Evolutionary conservation across 1,139 yeast species (phyloP).

Genomic region (Magnusiomyces tetraspermus): DNA sequence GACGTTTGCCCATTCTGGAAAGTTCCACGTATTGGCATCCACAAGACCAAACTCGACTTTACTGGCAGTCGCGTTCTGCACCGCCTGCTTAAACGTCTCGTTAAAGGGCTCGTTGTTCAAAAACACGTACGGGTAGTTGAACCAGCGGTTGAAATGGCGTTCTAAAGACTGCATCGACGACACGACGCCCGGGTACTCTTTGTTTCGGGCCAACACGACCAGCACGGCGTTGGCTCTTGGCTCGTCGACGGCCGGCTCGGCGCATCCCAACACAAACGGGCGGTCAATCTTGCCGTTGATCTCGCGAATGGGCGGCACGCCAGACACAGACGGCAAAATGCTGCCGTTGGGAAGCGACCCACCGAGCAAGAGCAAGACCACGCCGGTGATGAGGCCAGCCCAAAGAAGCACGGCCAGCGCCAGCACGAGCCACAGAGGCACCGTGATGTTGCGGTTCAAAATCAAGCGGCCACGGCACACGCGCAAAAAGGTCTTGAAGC

Average conservation of each 20-base stretch:
- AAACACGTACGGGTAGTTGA: constrained; percentile 80
- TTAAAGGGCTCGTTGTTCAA: constrained; percentile 69
- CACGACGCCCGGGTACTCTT: constrained; percentile 60
- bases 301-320: constrained; percentile 12
- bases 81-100: constrained; percentile 47
- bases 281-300: constrained; percentile 11
- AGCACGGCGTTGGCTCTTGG: constrained; percentile 65
- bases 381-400: background rate
- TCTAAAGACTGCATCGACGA: constrained; percentile 65
- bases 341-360: background rate
- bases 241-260: constrained; percentile 26
- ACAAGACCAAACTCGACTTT: constrained; percentile 57
- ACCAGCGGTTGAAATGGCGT: constrained; percentile 85
- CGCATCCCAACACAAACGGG: constrained; percentile 28
- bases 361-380: background rate
- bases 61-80: constrained; percentile 44
- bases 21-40: constrained; percentile 48
- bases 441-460: constrained; percentile 11
- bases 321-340: constrained; percentile 8
- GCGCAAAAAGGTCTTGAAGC: background rate
- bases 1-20: constrained; percentile 35
- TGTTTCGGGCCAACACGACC: constrained; percentile 72
- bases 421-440: constrained; percentile 11
- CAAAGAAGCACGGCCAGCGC: constrained; percentile 3
- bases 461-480: constrained; percentile 8